phyloP scores from a whole-genome alignment of 2,329 filamentous ascomycete species.

The Trichoderma lentiforme region DNA sequence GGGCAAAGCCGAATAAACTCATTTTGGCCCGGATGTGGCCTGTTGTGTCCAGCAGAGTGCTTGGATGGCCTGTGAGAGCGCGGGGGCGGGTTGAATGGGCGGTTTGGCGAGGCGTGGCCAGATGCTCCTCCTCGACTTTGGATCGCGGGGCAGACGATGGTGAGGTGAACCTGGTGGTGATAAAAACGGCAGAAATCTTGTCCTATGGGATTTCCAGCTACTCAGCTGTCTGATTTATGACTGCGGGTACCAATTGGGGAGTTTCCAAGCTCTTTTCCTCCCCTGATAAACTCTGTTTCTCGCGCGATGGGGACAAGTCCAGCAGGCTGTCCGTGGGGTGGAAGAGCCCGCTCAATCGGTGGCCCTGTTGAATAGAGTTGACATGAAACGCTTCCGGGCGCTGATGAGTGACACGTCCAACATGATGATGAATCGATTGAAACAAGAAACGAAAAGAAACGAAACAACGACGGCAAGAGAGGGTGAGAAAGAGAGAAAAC shows the following conservation, averaged over 20 bases:
- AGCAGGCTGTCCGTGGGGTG: background rate
- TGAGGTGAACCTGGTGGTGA: background rate
- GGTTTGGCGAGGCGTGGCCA: background rate
- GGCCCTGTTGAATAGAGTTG: background rate
- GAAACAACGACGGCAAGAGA: background rate
- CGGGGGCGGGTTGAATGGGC: background rate
- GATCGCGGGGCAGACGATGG: background rate
- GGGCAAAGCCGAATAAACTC: background rate
- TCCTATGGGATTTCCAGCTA: background rate
- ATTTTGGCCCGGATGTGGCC: constrained; percentile 10
- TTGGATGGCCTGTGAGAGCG: background rate
- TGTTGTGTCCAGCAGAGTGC: background rate
- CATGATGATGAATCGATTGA: background rate
- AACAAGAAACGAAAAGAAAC: too few relatives aligned
- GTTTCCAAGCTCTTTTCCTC: background rate
- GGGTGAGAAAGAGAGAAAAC: background rate
- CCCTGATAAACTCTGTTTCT: background rate
- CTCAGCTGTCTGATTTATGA: background rate
- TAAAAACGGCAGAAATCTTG: background rate
- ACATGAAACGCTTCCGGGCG: background rate
- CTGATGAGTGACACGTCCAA: background rate
- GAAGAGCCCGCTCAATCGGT: background rate
- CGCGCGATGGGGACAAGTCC: background rate
- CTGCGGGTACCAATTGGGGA: background rate
- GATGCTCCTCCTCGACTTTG: background rate